Evolutionary conservation across 2,329 filamentous ascomycete species (phyloP).

Genomic region (Penicillium sp.): DNA sequence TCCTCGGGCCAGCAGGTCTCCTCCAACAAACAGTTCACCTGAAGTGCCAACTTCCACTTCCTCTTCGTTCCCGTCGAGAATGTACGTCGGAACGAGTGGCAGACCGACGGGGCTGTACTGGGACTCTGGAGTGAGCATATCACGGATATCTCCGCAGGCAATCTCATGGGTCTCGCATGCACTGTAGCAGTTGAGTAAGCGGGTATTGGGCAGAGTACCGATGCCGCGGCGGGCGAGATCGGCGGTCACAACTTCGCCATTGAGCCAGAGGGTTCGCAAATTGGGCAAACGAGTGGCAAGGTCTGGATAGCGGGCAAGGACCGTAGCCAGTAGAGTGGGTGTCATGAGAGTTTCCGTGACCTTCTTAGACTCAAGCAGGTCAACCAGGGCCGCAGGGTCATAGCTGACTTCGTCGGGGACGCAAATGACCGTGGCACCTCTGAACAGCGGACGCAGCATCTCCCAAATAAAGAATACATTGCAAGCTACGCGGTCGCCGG

Average conservation of each 20-base stretch:
- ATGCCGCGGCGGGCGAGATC: constrained; percentile 66
- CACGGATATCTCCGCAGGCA: constrained; percentile 67
- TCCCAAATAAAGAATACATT: constrained; percentile 89
- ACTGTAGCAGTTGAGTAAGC: constrained; percentile 74
- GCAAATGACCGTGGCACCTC: constrained; percentile 69
- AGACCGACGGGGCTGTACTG: constrained; percentile 69
- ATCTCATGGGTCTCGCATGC: constrained; percentile 78
- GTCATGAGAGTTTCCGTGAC: constrained; percentile 82
- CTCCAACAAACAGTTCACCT: constrained; percentile 72
- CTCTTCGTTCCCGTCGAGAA: constrained; percentile 64
- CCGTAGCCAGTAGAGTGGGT: constrained; percentile 68
- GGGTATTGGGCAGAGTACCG: constrained; percentile 61
- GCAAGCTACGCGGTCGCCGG: constrained; percentile 74
- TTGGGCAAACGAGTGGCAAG: constrained; percentile 60
- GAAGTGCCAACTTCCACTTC: constrained; percentile 57
- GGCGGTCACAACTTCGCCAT: constrained; percentile 75
- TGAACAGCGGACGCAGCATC: constrained; percentile 68
- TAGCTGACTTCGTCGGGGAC: constrained; percentile 73
- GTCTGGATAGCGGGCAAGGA: constrained; percentile 63
- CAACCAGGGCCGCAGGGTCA: constrained; percentile 68
- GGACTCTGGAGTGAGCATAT: constrained; percentile 60
- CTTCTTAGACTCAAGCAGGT: constrained; percentile 59
- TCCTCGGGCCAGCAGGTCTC: constrained; percentile 65
- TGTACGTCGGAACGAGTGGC: constrained; percentile 64
- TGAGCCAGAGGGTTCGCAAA: constrained; percentile 69